Evolutionary conservation across 805 yeast genomes (phyloP), one percentile per base, ranked within the genome.

Genomic region (Wickerhamiella bombiphila): DNA sequence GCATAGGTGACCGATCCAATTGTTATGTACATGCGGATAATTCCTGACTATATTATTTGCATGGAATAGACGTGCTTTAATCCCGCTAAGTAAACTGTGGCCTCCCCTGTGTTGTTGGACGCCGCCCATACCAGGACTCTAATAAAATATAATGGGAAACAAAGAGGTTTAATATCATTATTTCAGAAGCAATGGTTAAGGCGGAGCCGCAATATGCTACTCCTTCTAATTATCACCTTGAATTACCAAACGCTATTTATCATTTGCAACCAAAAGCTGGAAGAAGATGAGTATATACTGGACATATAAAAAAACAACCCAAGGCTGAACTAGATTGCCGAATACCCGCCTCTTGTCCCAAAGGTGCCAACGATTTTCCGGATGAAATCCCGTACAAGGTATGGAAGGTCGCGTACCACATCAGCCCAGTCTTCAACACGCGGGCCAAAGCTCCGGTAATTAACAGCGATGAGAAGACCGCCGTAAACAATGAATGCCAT

Each of bases 261-360:
- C n/a, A n/a, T n/a, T n/a, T n/a, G n/a, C n/a, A n/a, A n/a, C n/a
- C n/a, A n/a, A n/a, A n/a, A n/a, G n/a, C n/a, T n/a, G n/a, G n/a
- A 14, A 9, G 17, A 6, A 13, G 5, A 28, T 21, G 8, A 28
- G 8, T 21, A n/a, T 7, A 32, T 18, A 32, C 13, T 20, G 13
- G 33, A 17, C 17, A 22, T 25, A 11, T 40, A 30, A 38, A 29
- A 15, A 38, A 20, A 31, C 32, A 32, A 18, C 46, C 39, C 11
- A 43, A 35, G 29, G 28, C n/a, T 20, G 28, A 60, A 8, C 24
- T 64, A 86, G 8, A 91, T 93, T 25, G 96, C 97, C 53, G 93
- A 76, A 57, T 91, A 88, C 15, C 94, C 97, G 20, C 93, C 93
- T 33, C 69, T 61, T 17, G 74, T 69, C 5, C 86, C 77, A 37